Evolutionary conservation across 1,284 basidiomycete species (phyloP).

Genomic region (Sporisorium graminicola): DNA sequence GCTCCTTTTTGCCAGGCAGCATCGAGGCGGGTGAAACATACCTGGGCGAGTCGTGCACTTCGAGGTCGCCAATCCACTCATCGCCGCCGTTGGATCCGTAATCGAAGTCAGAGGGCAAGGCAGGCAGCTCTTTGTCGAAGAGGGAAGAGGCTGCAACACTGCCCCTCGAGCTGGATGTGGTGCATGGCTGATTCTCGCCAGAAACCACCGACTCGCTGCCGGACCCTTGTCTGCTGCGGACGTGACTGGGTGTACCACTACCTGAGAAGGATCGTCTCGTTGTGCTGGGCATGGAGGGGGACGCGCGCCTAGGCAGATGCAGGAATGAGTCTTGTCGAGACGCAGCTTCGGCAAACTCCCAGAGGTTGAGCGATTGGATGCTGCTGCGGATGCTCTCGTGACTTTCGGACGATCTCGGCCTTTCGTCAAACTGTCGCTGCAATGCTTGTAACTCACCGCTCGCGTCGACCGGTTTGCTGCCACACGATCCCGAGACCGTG

Average conservation of each 20-base stretch:
- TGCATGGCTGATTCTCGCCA: background rate
- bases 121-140: slow-evolving; percentile 35
- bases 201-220: slow-evolving; percentile 9
- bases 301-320: background rate
- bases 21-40: background rate
- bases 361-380: slow-evolving; percentile 10
- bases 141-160: slow-evolving; percentile 17
- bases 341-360: slow-evolving; percentile 13
- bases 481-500: background rate
- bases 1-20: background rate
- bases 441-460: background rate
- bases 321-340: slow-evolving; percentile 10
- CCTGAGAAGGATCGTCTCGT: background rate
- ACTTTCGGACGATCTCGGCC: slow-evolving; percentile 2
- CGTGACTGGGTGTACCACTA: background rate
- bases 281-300: background rate
- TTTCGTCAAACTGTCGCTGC: background rate
- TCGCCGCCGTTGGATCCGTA: background rate
- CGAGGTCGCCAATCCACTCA: slow-evolving; percentile 6
- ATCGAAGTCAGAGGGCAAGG: background rate
- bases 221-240: slow-evolving; percentile 15
- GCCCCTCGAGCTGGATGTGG: slow-evolving; percentile 16
- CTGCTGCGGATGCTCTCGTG: slow-evolving; percentile 22
- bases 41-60: slow-evolving; percentile 5
- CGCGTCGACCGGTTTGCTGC: background rate